Evolutionary conservation across 192 early-diverging fungal species (phyloP).

Genomic region (Jimgerdemannia flammicorona): DNA sequence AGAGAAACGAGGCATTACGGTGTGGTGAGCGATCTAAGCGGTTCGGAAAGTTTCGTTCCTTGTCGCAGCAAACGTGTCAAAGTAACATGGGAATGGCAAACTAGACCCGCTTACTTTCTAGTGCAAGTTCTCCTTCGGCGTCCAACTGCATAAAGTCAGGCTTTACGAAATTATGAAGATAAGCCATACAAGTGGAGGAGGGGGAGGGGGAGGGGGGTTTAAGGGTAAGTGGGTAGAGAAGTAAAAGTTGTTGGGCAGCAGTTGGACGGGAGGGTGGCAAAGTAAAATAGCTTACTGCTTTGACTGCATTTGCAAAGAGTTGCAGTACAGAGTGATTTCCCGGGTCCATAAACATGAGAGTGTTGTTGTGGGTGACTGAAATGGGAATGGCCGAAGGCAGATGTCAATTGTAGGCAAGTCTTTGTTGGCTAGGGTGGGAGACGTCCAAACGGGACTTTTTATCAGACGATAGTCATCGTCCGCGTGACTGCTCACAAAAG

Average conservation of each 20-base stretch:
- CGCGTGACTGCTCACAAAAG: neutral
- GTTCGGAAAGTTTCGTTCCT: neutral
- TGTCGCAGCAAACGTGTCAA: neutral
- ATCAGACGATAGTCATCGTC: neutral
- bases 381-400: neutral
- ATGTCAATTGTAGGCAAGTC: neutral
- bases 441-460: neutral
- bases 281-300: constrained; percentile 17
- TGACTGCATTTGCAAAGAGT: constrained; percentile 31
- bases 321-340: constrained; percentile 30
- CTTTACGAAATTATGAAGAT: neutral
- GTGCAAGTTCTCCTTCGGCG: constrained; percentile 12
- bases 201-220: neutral
- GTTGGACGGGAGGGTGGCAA: neutral
- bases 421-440: neutral
- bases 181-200: neutral
- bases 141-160: constrained; percentile 12
- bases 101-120: constrained; percentile 7
- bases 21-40: neutral
- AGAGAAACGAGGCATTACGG: neutral
- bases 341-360: constrained; percentile 21
- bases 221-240: neutral
- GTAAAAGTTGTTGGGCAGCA: neutral
- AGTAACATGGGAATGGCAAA: neutral
- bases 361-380: neutral